These are phyloP conservation scores for Rhodotorula paludigena DNA, from an alignment of 768 basidiomycete species.

Conservation along the genomic window DNA sequence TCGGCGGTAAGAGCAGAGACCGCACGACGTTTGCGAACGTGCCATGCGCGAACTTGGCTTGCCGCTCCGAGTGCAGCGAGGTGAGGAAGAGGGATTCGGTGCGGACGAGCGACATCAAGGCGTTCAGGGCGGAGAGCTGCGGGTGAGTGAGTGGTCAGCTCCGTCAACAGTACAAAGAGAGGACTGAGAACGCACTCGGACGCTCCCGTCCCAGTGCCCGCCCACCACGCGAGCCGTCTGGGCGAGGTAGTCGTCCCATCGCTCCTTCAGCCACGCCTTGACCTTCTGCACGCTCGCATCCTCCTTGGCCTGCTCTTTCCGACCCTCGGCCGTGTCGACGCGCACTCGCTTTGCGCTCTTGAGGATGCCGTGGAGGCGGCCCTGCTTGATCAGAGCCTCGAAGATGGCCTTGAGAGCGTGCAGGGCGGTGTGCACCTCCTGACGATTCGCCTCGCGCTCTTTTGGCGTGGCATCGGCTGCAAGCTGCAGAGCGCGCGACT, in stretches of 20 bases:
- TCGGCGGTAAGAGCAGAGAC: constrained; percentile 53
- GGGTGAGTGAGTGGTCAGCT: background rate
- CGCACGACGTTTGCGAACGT: constrained; percentile 53
- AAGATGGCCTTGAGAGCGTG: constrained; percentile 51
- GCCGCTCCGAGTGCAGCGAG: constrained; percentile 63
- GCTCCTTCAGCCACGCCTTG: constrained; percentile 68
- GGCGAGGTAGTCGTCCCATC: constrained; percentile 64
- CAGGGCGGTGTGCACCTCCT: constrained; percentile 36
- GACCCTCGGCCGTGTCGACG: constrained; percentile 44
- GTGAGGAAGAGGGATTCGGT: constrained; percentile 67
- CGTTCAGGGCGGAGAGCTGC: constrained; percentile 67
- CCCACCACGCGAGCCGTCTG: constrained; percentile 66
- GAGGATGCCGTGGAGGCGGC: constrained; percentile 54
- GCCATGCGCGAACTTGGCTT: constrained; percentile 63
- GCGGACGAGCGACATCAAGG: constrained; percentile 69
- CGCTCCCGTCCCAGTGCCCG: constrained; percentile 62
- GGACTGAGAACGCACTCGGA: constrained; percentile 57
- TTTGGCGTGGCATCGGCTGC: background rate
- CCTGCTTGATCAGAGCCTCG: constrained; percentile 58
- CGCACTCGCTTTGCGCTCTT: constrained; percentile 47
- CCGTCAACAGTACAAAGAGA: background rate
- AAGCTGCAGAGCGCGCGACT: background rate
- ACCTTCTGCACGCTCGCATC: constrained; percentile 57
- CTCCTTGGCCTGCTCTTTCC: constrained; percentile 45
- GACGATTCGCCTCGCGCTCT: constrained; percentile 28